phyloP scores from a whole-genome alignment of 192 early-diverging fungal genomes.

The Backusella tarrabulga region DNA sequence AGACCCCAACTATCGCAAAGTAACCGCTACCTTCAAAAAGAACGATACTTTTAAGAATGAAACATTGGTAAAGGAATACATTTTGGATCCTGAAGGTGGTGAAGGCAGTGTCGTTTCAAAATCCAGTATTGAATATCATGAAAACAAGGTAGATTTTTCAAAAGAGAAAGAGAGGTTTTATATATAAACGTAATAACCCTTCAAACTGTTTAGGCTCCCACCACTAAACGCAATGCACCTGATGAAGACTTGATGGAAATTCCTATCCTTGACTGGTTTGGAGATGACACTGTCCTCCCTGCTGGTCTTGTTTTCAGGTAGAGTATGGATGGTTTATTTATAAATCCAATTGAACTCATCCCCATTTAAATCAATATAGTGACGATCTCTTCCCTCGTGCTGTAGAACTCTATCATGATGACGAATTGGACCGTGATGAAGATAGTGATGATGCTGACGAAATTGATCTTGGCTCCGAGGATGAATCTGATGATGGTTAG shows the following conservation, averaged over 20 bases:
- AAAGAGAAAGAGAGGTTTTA: neutral
- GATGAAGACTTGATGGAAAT: slow-evolving; percentile 1
- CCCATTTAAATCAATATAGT: neutral
- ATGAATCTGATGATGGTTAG: slow-evolving; percentile 26
- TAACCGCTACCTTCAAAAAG: slow-evolving; percentile 33
- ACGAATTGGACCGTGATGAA: slow-evolving; percentile 21
- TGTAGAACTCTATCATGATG: slow-evolving; percentile 19
- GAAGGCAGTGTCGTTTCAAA: slow-evolving; percentile 14
- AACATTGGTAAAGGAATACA: slow-evolving; percentile 32
- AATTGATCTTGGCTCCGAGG: slow-evolving; percentile 33
- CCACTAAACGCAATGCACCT: slow-evolving; percentile 29
- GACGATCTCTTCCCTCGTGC: slow-evolving; percentile 38
- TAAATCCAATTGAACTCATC: neutral
- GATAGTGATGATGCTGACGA: slow-evolving; percentile 29
- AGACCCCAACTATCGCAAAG: slow-evolving; percentile 27
- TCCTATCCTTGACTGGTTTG: slow-evolving; percentile 33
- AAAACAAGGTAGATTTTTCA: slow-evolving; percentile 18
- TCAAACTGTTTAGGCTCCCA: slow-evolving; percentile 10
- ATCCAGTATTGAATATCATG: slow-evolving; percentile 27
- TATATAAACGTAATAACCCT: neutral
- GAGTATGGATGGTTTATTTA: neutral
- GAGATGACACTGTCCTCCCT: slow-evolving; percentile 20
- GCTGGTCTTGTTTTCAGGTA: slow-evolving; percentile 6
- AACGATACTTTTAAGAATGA: slow-evolving; percentile 36
- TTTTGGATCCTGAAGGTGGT: slow-evolving; percentile 19